Evolutionary conservation across 805 yeast genomes (phyloP).

Genomic region (Sugiyamaella valdiviana): DNA sequence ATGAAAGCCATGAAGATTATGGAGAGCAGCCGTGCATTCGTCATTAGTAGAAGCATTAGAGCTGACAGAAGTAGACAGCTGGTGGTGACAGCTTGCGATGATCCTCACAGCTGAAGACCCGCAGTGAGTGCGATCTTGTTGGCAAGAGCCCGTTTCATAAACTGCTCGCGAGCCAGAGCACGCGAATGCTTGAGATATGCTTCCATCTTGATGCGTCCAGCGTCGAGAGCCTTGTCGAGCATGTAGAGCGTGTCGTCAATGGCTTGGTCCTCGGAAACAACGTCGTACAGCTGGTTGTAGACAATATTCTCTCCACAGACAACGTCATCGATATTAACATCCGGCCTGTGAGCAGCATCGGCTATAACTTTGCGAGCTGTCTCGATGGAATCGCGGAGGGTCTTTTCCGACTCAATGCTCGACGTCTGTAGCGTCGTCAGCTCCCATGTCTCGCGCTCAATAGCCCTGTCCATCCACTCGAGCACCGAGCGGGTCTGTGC

Average conservation of each 20-base stretch:
- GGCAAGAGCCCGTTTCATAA: conserved; percentile 44
- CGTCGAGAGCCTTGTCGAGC: conserved; percentile 50
- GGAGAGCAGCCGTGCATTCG: too few species aligned
- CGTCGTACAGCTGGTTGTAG: conserved; percentile 55
- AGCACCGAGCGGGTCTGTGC: conserved; percentile 35
- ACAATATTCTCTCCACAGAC: conserved; percentile 48
- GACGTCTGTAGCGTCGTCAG: conserved; percentile 26
- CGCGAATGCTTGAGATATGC: conserved; percentile 45
- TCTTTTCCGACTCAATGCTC: conserved; percentile 28
- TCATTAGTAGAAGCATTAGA: too few species aligned
- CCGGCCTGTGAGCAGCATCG: conserved; percentile 30
- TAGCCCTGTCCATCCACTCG: conserved; percentile 30
- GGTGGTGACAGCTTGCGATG: background rate
- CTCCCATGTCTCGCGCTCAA: conserved; percentile 31
- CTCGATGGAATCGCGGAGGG: conserved; percentile 28
- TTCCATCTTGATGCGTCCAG: conserved; percentile 40
- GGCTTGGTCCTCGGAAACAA: conserved; percentile 62
- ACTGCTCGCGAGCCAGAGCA: conserved; percentile 58
- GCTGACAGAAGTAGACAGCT: background rate
- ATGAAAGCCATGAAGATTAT: too few species aligned
- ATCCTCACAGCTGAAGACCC: background rate
- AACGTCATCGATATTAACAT: conserved; percentile 38
- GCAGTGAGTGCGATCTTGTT: conserved; percentile 30
- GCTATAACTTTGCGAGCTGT: conserved; percentile 29
- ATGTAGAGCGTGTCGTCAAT: conserved; percentile 61